Percentiles rank a stretch among this genome's conserved stretches.
These are phyloP conservation scores for Plasmodium reichenowi DNA, from an alignment of 169 alveolate genomes.

Conservation along the genomic window DNA sequence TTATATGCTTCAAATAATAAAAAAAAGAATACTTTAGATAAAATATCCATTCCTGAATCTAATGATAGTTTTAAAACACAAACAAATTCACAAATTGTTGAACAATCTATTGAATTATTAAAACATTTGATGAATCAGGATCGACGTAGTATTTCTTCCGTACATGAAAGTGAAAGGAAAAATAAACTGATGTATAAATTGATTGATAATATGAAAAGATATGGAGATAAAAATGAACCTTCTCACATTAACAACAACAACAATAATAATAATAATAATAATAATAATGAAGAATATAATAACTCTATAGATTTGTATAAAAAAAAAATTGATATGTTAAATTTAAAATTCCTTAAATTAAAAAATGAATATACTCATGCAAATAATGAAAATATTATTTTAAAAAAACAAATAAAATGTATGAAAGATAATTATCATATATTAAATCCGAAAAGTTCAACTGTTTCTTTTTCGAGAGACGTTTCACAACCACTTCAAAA, in stretches of 20 bases:
- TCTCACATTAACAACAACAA: background rate
- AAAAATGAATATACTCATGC: conserved; percentile 55
- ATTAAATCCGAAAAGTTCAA: conserved; percentile 32
- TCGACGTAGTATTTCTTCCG: conserved; percentile 11
- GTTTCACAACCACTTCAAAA: background rate
- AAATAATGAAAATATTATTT: conserved; percentile 53
- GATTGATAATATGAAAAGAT: conserved; percentile 32
- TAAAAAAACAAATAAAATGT: conserved; percentile 58
- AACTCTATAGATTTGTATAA: conserved; percentile 33
- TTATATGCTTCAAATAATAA: conserved; percentile 11
- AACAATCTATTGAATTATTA: conserved; percentile 70
- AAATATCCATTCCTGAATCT: conserved; percentile 23
- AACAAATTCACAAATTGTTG: conserved; percentile 63
- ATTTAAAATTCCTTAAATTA: conserved; percentile 66
- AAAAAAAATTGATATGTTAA: conserved; percentile 63
- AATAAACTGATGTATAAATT: conserved; percentile 56
- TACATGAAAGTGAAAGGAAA: conserved; percentile 32
- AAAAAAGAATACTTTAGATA: conserved; percentile 21
- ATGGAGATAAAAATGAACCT: conserved; percentile 22
- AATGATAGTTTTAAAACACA: conserved; percentile 65
- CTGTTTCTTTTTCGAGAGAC: conserved; percentile 33
- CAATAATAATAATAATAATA: too few species aligned
- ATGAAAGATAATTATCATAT: conserved; percentile 43
- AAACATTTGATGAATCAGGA: conserved; percentile 72
- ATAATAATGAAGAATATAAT: conserved; percentile 15